phyloP scores from a whole-genome alignment of 2,329 filamentous ascomycete genomes.

The Tricladium varicosporioides region DNA sequence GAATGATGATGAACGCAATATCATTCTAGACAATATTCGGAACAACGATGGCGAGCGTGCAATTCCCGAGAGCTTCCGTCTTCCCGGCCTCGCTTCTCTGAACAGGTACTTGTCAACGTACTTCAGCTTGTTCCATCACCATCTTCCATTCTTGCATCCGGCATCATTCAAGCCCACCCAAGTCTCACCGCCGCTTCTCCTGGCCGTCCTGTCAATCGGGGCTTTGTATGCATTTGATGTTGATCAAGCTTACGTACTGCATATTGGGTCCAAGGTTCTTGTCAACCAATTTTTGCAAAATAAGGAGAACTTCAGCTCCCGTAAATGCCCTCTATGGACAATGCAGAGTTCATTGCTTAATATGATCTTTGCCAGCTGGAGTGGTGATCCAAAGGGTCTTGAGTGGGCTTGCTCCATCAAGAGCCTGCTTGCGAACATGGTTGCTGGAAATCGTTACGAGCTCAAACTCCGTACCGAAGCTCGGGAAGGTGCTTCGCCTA shows the following conservation, averaged over 20 bases:
- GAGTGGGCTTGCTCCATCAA: slow-evolving; percentile 99
- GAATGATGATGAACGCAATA: slow-evolving; percentile 80
- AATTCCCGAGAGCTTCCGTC: slow-evolving; percentile 83
- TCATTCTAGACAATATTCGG: slow-evolving; percentile 84
- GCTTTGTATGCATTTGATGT: slow-evolving; percentile 96
- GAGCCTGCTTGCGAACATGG: slow-evolving; percentile 97
- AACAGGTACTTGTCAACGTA: slow-evolving; percentile 95
- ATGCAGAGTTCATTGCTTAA: slow-evolving; percentile 97
- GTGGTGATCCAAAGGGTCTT: slow-evolving; percentile 92
- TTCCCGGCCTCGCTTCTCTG: slow-evolving; percentile 75
- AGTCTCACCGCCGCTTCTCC: slow-evolving; percentile 76
- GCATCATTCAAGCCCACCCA: slow-evolving; percentile 82
- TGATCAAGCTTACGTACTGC: slow-evolving; percentile 93
- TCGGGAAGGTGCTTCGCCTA: slow-evolving; percentile 72
- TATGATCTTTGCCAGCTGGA: slow-evolving; percentile 99
- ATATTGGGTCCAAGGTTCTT: slow-evolving; percentile 95
- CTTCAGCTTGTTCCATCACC: slow-evolving; percentile 95
- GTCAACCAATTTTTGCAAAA: slow-evolving; percentile 97
- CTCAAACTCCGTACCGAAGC: slow-evolving; percentile 89
- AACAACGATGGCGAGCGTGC: slow-evolving; percentile 76
- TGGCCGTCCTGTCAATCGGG: slow-evolving; percentile 91
- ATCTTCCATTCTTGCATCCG: slow-evolving; percentile 92
- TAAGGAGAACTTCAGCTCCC: slow-evolving; percentile 97
- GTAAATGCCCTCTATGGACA: slow-evolving; percentile 95
- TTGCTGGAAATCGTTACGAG: slow-evolving; percentile 94